phyloP scores from a whole-genome alignment of 495 filamentous ascomycete species.

The Neurospora pannonica region DNA sequence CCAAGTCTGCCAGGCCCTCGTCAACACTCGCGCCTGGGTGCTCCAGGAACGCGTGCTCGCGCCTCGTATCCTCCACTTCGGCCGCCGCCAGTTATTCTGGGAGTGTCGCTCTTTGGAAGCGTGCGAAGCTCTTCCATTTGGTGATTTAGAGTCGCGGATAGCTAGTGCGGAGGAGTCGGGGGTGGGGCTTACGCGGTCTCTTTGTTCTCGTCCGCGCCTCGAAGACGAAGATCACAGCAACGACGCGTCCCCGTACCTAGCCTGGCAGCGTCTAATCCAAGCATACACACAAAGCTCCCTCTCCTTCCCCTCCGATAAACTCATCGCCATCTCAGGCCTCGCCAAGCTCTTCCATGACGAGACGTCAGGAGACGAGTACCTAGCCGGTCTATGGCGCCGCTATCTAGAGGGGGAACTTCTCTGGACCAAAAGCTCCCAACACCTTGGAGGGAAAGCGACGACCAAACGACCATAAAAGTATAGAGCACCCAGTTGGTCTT shows the following conservation, averaged over 20 bases:
- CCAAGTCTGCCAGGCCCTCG: background rate
- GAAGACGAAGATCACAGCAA: background rate
- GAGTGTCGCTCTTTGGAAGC: background rate
- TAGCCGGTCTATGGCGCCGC: constrained; percentile 2
- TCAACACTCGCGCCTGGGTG: constrained; percentile 2
- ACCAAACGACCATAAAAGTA: background rate
- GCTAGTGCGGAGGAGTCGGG: too few species aligned
- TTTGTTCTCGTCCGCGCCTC: background rate
- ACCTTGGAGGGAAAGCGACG: background rate
- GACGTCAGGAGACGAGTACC: background rate
- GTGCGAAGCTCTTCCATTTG: background rate
- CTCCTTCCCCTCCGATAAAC: background rate
- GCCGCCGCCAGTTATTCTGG: background rate
- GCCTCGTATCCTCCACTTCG: constrained; percentile 2
- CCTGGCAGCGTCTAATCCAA: background rate
- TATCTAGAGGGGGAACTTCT: background rate
- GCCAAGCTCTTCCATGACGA: background rate
- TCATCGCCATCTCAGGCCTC: constrained; percentile 1
- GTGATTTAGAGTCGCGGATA: background rate
- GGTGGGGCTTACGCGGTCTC: background rate
- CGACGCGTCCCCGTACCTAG: background rate
- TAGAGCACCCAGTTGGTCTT: constrained; percentile 1
- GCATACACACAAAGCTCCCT: background rate
- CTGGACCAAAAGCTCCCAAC: too few species aligned
- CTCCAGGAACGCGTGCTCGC: constrained; percentile 1